Conservation (phyloP, 1,284 basidiomycete genomes). For the Golubevia sp. region DNA sequence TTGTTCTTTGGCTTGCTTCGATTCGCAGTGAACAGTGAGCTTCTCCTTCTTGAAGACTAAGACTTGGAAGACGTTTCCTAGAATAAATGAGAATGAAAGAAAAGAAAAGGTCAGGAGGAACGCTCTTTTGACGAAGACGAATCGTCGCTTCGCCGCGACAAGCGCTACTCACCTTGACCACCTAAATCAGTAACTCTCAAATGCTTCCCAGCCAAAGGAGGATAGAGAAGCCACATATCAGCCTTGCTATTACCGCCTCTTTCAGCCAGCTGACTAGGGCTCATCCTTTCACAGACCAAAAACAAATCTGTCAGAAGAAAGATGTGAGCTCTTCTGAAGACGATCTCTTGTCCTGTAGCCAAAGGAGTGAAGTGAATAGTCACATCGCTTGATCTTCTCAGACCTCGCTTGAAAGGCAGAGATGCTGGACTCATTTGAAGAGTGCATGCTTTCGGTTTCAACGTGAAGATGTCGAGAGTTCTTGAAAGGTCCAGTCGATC, state of each 20-base stretch:
- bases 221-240: constrained; percentile 93
- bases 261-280: constrained; percentile 30
- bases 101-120: neutral
- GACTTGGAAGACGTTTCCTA: constrained; percentile 36
- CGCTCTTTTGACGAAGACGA: no score
- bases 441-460: constrained; percentile 57
- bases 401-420: constrained; percentile 41
- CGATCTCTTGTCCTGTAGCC: constrained; percentile 63
- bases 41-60: constrained; percentile 51
- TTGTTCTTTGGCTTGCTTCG: constrained; percentile 38
- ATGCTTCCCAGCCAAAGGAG: constrained; percentile 93
- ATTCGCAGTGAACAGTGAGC: constrained; percentile 35
- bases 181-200: constrained; percentile 60
- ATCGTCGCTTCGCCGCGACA: neutral
- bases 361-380: constrained; percentile 43
- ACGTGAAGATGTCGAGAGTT: constrained; percentile 56
- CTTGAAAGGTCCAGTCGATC: constrained; percentile 41
- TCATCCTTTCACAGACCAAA: constrained; percentile 68
- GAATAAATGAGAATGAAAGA: neutral
- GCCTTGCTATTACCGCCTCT: constrained; percentile 42
- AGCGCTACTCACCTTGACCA: neutral
- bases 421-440: constrained; percentile 56
- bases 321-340: constrained; percentile 78
- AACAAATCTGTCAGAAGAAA: constrained; percentile 92
- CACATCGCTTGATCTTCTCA: constrained; percentile 47